Evolutionary conservation across 352 stramenopile genomes (phyloP), one percentile per base, ranked within the genome.

Genomic region (Phytophthora tentaculata): DNA sequence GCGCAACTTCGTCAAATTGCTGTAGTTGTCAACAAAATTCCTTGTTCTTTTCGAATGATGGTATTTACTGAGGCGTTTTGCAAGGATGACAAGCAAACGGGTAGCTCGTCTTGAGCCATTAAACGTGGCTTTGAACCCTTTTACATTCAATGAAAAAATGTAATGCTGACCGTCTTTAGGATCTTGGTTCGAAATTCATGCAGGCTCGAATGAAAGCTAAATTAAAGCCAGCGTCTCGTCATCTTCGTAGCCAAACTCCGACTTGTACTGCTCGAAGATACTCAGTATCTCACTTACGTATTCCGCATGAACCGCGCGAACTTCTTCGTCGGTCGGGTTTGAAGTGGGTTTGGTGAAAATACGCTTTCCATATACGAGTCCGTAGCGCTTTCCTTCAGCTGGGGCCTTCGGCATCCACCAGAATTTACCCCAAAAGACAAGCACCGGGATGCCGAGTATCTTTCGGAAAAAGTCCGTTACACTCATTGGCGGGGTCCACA

Each of bases 341-440:
- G 45, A 19, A 20, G 49, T 67, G 44, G 61, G 51, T 5, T 29
- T 49, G 5, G 69, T 74, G 2, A 51, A 14, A 32, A 84, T 72
- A 0, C 73, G 71, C 51, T 76, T 79, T 29, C 74, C 76, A 29
- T 78, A 81, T 4, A 84, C 76, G 14, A 84, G 45, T 51, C 73
- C 73, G 43, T 71, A 80, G 13, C 48, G 28, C 53, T n/a, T n/a
- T n/a, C n/a, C n/a, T n/a, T n/a, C n/a, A n/a, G n/a, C 54, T 22
- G 67, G 52, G 17, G 56, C 58, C 19, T 79, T 74, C 7, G 76
- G 76, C 37, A 84, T 65, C 69, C 71, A 79, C 55, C 60, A 61
- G 61, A 76, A 77, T 29, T 69, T 74, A 12, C 74, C 67, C 74
- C 74, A 81, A 47, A 81, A 81, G n/a, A 81, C 9, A 10, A 76